These are phyloP conservation scores for Cladosporium cucumerinum DNA, from an alignment of 2,329 filamentous ascomycete genomes.

Conservation along the genomic window DNA sequence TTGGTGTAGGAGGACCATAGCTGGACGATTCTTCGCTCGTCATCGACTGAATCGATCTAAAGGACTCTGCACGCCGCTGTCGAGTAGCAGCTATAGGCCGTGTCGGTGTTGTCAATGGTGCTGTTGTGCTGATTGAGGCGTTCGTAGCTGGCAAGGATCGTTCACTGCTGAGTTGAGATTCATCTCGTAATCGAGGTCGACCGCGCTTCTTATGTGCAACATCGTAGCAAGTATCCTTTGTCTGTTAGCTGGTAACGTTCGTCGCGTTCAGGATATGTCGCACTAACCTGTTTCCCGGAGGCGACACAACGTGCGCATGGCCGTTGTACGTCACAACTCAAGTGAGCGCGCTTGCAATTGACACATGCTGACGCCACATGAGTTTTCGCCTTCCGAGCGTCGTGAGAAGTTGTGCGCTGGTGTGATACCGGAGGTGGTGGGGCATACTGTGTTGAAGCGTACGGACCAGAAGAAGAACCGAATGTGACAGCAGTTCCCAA, in stretches of 20 bases:
- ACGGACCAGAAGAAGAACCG: background rate
- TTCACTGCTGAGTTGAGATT: constrained; percentile 37
- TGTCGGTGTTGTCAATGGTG: constrained; percentile 13
- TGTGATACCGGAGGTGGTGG: background rate
- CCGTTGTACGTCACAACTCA: constrained; percentile 64
- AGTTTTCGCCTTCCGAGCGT: constrained; percentile 43
- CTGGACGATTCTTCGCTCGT: constrained; percentile 30
- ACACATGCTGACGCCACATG: constrained; percentile 83
- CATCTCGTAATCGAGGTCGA: constrained; percentile 71
- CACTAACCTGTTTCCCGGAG: constrained; percentile 65
- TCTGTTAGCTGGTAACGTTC: constrained; percentile 5
- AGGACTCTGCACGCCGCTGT: constrained; percentile 32
- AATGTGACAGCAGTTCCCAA: background rate
- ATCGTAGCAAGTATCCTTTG: constrained; percentile 72
- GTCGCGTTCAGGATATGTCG: background rate
- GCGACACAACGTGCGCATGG: constrained; percentile 74
- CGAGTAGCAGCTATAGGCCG: constrained; percentile 28
- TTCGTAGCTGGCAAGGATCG: constrained; percentile 14
- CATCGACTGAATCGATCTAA: constrained; percentile 32
- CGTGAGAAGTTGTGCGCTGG: background rate
- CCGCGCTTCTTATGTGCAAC: constrained; percentile 85
- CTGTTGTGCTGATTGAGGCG: background rate
- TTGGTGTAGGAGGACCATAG: constrained; percentile 22
- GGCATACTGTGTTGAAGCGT: constrained; percentile 1
- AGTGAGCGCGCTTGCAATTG: constrained; percentile 80